Percentiles rank a stretch among this genome's conserved stretches.
Evolutionary conservation across 805 yeast species (phyloP).

Genomic region (Vanderwaltozyma verrucispora): DNA sequence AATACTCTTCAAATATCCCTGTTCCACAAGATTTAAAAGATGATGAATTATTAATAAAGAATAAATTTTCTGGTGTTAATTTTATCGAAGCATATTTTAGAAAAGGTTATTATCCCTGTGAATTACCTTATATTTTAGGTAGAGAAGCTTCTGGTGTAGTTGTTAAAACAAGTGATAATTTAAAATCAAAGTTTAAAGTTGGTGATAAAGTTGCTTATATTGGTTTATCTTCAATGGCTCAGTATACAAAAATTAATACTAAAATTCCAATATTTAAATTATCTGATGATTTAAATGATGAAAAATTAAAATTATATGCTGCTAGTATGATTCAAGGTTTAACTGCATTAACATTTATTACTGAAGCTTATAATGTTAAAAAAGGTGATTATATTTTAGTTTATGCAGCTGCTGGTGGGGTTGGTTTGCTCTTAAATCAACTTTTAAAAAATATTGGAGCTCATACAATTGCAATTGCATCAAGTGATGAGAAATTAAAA

Average conservation of each 20-base stretch:
- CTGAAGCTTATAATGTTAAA: slow-evolving; percentile 56
- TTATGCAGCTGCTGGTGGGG: slow-evolving; percentile 96
- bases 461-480: slow-evolving; percentile 75
- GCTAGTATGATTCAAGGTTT: slow-evolving; percentile 61
- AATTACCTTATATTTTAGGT: slow-evolving; percentile 57
- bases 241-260: slow-evolving; percentile 45
- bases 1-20: slow-evolving; percentile 42
- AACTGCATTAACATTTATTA: slow-evolving; percentile 64
- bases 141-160: slow-evolving; percentile 66
- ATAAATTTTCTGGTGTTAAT: slow-evolving; percentile 69
- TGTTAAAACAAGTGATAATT: slow-evolving; percentile 52
- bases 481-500: slow-evolving; percentile 59
- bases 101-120: slow-evolving; percentile 58
- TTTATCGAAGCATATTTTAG: slow-evolving; percentile 79
- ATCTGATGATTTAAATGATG: slow-evolving; percentile 37
- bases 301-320: slow-evolving; percentile 43
- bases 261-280: slow-evolving; percentile 37
- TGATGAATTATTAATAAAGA: slow-evolving; percentile 59
- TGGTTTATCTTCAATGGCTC: slow-evolving; percentile 52
- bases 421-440: slow-evolving; percentile 65
- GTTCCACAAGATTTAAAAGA: slow-evolving; percentile 43
- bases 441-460: slow-evolving; percentile 57
- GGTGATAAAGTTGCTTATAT: slow-evolving; percentile 67
- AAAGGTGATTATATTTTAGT: slow-evolving; percentile 63
- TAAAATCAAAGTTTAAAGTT: slow-evolving; percentile 38